These are phyloP conservation scores for Kurtzmaniella quercitrusa DNA, from an alignment of 1,139 yeast species.

Conservation along the genomic window DNA sequence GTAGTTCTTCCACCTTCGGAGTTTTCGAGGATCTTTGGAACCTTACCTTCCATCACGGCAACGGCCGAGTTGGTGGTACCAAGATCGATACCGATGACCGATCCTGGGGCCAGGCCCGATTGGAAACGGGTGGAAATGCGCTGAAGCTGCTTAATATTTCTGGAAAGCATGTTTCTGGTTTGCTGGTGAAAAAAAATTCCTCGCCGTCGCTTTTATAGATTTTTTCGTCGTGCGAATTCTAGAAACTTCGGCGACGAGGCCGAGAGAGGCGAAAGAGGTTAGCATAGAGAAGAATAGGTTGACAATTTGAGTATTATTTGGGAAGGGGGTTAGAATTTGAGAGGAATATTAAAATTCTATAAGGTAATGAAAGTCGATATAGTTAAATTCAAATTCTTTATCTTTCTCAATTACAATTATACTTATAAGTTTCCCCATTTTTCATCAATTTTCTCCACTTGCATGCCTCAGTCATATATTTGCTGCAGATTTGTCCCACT, in stretches of 20 bases:
- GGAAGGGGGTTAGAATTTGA: neutral
- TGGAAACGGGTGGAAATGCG: slow-evolving; percentile 53
- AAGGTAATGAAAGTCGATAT: no score
- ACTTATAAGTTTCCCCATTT: no score
- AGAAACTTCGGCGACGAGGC: neutral
- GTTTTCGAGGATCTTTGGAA: slow-evolving; percentile 95
- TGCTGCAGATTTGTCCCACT: no score
- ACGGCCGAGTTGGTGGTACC: slow-evolving; percentile 99
- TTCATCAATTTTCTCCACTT: no score
- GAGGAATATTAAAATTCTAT: no score
- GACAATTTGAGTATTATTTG: no score
- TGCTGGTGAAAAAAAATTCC: slow-evolving; percentile 13
- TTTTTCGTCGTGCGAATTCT: slow-evolving; percentile 1
- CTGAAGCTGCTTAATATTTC: slow-evolving; percentile 34
- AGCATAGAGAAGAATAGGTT: neutral
- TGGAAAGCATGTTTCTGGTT: slow-evolving; percentile 29
- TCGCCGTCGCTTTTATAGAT: slow-evolving; percentile 1
- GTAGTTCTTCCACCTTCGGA: slow-evolving; percentile 99
- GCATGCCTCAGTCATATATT: no score
- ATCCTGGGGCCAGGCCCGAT: slow-evolving; percentile 53
- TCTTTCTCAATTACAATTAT: no score
- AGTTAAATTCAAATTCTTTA: no score
- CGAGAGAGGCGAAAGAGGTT: neutral
- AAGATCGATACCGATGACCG: slow-evolving; percentile 96
- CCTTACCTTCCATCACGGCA: slow-evolving; percentile 95